A percentile compares a stretch with the other conserved stretches of the same genome.
phyloP scores from a whole-genome alignment of 1,139 yeast genomes.

The Sugiyamaella japonica region DNA sequence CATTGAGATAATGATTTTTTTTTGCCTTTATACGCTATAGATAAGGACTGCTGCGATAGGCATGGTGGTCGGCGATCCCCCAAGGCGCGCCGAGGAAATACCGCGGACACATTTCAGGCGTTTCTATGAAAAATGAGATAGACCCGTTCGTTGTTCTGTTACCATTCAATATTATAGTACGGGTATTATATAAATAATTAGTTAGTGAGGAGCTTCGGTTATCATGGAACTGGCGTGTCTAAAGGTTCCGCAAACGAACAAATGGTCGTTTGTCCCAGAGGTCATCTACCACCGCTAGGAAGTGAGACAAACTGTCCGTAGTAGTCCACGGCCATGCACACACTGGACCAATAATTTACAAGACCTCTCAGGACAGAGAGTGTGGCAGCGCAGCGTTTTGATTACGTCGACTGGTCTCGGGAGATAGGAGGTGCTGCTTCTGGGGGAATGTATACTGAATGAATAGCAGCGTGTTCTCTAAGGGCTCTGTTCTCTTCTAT shows the following conservation, averaged over 20 bases:
- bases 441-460: conserved; percentile 13
- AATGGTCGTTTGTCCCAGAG: no score
- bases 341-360: no score
- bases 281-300: no score
- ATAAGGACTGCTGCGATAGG: not conserved
- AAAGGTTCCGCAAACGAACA: no score
- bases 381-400: no score
- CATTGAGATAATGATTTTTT: not conserved
- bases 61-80: not conserved
- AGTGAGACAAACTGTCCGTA: no score
- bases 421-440: not conserved
- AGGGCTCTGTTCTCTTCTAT: conserved; percentile 38
- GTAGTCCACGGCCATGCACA: no score
- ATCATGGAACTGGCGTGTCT: not conserved
- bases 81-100: not conserved
- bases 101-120: not conserved
- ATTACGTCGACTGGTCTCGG: conserved; percentile 2
- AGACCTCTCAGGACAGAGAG: no score
- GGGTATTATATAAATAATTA: not conserved
- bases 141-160: no score
- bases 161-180: no score
- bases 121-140: not conserved
- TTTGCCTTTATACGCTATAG: not conserved
- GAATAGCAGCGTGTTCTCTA: conserved; percentile 31
- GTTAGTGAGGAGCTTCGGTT: not conserved